Conservation (phyloP, 352 stramenopile species). For the Pythium angustatum region DNA sequence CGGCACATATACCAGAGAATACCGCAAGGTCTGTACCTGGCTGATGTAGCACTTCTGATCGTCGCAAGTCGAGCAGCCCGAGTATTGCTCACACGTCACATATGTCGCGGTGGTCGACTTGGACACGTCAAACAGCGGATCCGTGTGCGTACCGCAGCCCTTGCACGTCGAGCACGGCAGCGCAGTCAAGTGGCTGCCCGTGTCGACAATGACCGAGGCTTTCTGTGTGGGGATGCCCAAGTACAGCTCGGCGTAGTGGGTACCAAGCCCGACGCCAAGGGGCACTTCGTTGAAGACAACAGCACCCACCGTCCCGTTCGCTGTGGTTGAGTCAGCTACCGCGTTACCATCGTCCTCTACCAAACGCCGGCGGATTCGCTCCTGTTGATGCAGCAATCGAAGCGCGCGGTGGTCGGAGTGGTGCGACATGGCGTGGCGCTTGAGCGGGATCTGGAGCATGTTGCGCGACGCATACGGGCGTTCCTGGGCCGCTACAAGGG, state of each 20-base stretch:
- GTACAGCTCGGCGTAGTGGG: constrained; percentile 85
- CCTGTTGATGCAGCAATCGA: constrained; percentile 40
- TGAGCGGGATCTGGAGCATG: constrained; percentile 34
- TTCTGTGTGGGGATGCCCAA: constrained; percentile 75
- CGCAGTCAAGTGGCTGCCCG: constrained; percentile 78
- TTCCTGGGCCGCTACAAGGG: constrained; percentile 5
- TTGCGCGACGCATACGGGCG: constrained; percentile 7
- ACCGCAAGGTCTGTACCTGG: too few species aligned
- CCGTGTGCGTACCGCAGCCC: constrained; percentile 72
- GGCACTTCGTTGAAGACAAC: constrained; percentile 63
- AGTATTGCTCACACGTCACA: constrained; percentile 56
- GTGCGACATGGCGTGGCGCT: constrained; percentile 16
- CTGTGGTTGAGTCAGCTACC: not conserved
- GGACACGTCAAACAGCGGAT: constrained; percentile 66
- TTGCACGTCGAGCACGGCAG: constrained; percentile 72
- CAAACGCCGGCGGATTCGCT: constrained; percentile 48
- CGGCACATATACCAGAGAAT: too few species aligned
- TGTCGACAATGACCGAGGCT: constrained; percentile 86
- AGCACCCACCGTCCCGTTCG: constrained; percentile 22
- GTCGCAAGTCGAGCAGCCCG: constrained; percentile 52
- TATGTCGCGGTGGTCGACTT: constrained; percentile 82
- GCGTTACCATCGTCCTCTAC: constrained; percentile 17
- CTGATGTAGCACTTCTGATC: constrained; percentile 71
- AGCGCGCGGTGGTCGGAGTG: constrained; percentile 17
- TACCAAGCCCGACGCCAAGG: constrained; percentile 71